These are phyloP conservation scores for Ceriops zippeliana DNA, from an alignment of 345 rosid species.

Conservation along the genomic window DNA sequence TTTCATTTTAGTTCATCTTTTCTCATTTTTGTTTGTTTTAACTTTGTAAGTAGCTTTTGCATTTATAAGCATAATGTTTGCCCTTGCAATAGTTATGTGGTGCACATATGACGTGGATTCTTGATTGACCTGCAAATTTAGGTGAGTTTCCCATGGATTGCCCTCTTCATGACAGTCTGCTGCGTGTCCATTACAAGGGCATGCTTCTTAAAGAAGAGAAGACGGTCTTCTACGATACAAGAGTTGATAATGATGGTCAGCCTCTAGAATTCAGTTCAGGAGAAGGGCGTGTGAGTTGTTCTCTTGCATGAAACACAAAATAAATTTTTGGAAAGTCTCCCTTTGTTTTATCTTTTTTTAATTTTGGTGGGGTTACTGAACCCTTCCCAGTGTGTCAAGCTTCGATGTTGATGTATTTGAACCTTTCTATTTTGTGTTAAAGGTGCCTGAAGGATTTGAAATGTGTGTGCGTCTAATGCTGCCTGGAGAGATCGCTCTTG, in stretches of 20 bases:
- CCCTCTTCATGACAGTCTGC: constrained; percentile 81
- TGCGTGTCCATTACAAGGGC: constrained; percentile 84
- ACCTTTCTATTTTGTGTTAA: background rate
- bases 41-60: constrained; percentile 10
- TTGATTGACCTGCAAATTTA: constrained; percentile 24
- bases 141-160: constrained; percentile 99
- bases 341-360: background rate
- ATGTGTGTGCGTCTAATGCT: constrained; percentile 95
- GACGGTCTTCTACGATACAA: constrained; percentile 69
- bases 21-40: no score
- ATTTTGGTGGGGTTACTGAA: background rate
- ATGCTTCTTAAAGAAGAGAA: constrained; percentile 79
- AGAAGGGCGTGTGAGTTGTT: constrained; percentile 79
- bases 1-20: no score
- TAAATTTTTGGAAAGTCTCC: background rate
- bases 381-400: background rate
- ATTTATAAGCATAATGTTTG: constrained; percentile 6
- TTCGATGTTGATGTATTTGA: background rate
- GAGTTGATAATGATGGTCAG: constrained; percentile 65
- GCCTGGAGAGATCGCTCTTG: constrained; percentile 87
- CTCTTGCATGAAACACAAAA: background rate
- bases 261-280: constrained; percentile 94
- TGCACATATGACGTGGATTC: background rate
- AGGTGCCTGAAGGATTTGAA: constrained; percentile 99
- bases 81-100: background rate